Evolutionary conservation across 2,329 filamentous ascomycete genomes (phyloP).

Genomic region (Ophiocordyceps australis): DNA sequence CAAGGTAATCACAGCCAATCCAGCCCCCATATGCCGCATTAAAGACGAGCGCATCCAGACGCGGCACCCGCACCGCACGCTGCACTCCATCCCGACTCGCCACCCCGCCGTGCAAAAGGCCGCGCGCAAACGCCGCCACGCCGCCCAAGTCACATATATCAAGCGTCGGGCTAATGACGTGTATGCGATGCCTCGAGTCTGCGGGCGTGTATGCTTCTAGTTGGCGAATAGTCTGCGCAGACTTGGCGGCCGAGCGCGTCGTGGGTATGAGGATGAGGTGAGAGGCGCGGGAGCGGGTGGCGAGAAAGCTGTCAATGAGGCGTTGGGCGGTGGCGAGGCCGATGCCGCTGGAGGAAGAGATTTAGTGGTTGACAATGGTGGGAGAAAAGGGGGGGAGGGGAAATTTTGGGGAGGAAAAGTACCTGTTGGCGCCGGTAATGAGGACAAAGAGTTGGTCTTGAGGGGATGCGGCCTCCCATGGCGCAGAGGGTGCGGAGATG

Average conservation of each 20-base stretch:
- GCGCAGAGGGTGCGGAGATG: constrained; percentile 7
- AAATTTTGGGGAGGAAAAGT: constrained; percentile 10
- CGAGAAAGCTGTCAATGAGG: constrained; percentile 78
- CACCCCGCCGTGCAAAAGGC: constrained; percentile 23
- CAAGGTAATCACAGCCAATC: constrained; percentile 55
- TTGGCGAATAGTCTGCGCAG: constrained; percentile 47
- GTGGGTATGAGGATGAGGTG: constrained; percentile 69
- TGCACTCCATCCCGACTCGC: constrained; percentile 24
- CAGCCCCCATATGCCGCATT: constrained; percentile 86
- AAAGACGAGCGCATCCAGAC: constrained; percentile 62
- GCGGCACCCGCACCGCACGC: constrained; percentile 35
- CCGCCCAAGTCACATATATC: constrained; percentile 40
- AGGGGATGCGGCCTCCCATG: constrained; percentile 16
- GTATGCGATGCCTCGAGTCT: constrained; percentile 27
- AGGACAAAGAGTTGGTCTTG: constrained; percentile 43
- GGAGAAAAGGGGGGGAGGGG: no score
- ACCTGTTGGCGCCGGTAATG: constrained; percentile 81
- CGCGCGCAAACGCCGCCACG: constrained; percentile 28
- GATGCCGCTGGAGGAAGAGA: constrained; percentile 46
- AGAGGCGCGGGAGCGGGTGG: constrained; percentile 43
- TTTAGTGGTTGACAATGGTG: no score
- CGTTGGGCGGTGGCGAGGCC: constrained; percentile 71
- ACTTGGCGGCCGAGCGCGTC: constrained; percentile 60
- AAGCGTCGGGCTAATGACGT: constrained; percentile 38
- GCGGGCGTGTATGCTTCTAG: constrained; percentile 41